Evolutionary conservation across 441 rosid species (phyloP).

Genomic region (Metrosideros polymorpha): DNA sequence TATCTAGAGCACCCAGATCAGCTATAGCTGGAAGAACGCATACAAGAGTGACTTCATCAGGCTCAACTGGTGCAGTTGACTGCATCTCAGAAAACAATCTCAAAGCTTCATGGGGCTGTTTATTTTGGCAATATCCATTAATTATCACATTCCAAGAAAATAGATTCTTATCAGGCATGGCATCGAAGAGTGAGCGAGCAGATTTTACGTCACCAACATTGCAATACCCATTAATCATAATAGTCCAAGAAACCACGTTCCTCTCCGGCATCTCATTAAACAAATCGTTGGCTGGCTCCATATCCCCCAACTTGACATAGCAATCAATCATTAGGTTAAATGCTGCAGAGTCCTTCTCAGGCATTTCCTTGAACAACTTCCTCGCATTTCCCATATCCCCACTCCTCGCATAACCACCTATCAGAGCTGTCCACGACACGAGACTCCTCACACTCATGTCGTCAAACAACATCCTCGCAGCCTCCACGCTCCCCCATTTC

Average conservation of each 20-base stretch:
- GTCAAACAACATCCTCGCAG: constrained; percentile 32
- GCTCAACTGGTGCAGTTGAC: constrained; percentile 22
- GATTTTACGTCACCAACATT: constrained; percentile 23
- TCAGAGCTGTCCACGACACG: constrained; percentile 67
- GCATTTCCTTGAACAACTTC: constrained; percentile 41
- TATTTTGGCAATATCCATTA: constrained; percentile 41
- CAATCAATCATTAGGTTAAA: constrained; percentile 45
- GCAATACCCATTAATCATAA: constrained; percentile 46
- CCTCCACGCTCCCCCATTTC: constrained; percentile 27
- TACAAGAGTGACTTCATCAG: constrained; percentile 38
- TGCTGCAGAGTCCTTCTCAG: constrained; percentile 29
- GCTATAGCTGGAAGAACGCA: constrained; percentile 49
- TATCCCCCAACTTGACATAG: constrained; percentile 38
- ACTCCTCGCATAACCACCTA: constrained; percentile 44
- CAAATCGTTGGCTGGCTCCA: constrained; percentile 31
- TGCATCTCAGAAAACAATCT: constrained; percentile 43
- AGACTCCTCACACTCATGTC: constrained; percentile 36
- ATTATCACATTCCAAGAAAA: constrained; percentile 54
- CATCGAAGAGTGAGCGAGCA: constrained; percentile 30
- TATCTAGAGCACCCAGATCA: constrained; percentile 38
- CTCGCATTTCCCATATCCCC: constrained; percentile 35
- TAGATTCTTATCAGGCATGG: constrained; percentile 42
- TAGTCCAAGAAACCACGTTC: constrained; percentile 47
- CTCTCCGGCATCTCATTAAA: constrained; percentile 27
- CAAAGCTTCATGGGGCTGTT: constrained; percentile 43